Conservation (phyloP, 176 grass and related monocot species). For the Aegilops bicornis region DNA sequence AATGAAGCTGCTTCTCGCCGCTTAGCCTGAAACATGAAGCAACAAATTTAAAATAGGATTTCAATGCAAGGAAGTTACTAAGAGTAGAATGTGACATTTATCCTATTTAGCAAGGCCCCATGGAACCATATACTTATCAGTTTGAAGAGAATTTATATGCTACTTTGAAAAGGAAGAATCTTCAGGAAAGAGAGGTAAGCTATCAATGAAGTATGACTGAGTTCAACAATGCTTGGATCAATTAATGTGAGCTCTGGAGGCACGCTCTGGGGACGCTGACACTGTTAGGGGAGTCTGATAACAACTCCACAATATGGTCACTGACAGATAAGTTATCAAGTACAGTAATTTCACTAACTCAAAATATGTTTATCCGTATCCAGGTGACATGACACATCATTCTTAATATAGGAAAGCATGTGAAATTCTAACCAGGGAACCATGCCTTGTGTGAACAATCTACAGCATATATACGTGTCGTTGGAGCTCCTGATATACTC, state of each 20-base stretch:
- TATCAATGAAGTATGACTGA: neutral
- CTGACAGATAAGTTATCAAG: neutral
- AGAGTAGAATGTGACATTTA: constrained; percentile 12
- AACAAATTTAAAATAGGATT: constrained; percentile 26
- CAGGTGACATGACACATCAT: neutral
- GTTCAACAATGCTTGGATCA: neutral
- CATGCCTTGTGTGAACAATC: neutral
- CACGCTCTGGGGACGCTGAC: neutral
- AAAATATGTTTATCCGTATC: neutral
- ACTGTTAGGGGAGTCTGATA: constrained; percentile 10
- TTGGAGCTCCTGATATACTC: no score
- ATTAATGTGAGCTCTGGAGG: neutral
- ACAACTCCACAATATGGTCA: neutral
- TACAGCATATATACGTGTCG: no score
- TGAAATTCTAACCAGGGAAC: neutral
- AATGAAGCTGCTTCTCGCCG: constrained; percentile 86
- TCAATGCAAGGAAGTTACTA: neutral
- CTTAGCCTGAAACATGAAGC: constrained; percentile 68
- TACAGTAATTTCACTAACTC: constrained; percentile 1
- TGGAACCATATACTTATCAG: neutral
- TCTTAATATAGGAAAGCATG: neutral
- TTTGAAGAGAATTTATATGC: neutral
- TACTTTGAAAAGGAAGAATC: neutral
- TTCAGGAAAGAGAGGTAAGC: neutral
- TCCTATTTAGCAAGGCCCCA: neutral